Conservation (phyloP, 495 filamentous ascomycete species). For the Lichina pygmaea region DNA sequence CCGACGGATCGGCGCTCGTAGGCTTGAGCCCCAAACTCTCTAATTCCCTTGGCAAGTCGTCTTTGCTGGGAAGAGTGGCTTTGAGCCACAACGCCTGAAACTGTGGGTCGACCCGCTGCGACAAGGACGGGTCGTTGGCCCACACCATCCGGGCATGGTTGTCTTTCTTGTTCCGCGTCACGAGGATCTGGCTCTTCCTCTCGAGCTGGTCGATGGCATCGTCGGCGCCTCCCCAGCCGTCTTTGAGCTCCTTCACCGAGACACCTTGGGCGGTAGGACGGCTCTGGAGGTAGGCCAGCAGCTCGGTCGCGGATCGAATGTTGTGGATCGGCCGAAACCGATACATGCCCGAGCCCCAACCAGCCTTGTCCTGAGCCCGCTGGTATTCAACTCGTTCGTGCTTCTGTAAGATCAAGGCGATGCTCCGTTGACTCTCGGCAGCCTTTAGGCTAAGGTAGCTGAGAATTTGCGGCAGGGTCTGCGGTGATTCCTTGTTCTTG, state of each 20-base stretch:
- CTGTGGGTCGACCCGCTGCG: constrained; percentile 50
- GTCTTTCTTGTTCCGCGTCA: constrained; percentile 82
- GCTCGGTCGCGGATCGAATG: constrained; percentile 42
- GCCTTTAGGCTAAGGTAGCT: constrained; percentile 42
- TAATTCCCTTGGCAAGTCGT: constrained; percentile 48
- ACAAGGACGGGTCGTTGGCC: constrained; percentile 57
- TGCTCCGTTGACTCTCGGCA: constrained; percentile 16
- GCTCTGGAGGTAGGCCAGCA: constrained; percentile 53
- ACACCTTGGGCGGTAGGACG: constrained; percentile 63
- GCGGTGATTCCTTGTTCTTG: constrained; percentile 43
- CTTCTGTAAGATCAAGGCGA: constrained; percentile 19
- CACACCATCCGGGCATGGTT: constrained; percentile 63
- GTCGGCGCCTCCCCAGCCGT: constrained; percentile 74
- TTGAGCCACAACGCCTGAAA: constrained; percentile 64
- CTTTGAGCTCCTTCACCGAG: constrained; percentile 64
- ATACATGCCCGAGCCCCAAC: constrained; percentile 35
- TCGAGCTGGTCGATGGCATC: constrained; percentile 55
- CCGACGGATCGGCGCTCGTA: constrained; percentile 44
- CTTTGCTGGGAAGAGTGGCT: constrained; percentile 45
- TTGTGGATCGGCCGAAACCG: constrained; percentile 53
- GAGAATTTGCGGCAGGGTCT: constrained; percentile 45
- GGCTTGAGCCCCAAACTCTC: constrained; percentile 48
- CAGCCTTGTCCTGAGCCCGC: constrained; percentile 14
- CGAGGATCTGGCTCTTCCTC: constrained; percentile 46
- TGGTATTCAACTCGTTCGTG: constrained; percentile 48